phyloP scores from a whole-genome alignment of 805 yeast species.

The Cyberlindnera sargentensis region DNA sequence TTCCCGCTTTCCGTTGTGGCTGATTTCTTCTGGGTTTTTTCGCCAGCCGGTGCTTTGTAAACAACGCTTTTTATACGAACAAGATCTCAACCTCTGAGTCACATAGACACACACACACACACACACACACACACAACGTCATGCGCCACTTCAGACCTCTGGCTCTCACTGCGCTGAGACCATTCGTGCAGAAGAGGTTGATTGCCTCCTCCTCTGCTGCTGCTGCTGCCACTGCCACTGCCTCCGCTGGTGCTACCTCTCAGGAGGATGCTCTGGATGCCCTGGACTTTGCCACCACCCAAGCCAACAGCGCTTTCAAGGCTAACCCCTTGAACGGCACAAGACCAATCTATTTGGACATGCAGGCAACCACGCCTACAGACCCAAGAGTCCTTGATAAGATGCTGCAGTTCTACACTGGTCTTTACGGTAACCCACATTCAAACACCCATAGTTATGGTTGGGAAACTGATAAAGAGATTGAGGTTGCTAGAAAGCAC shows the following conservation, averaged over 20 bases:
- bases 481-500: slow-evolving; percentile 78
- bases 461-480: slow-evolving; percentile 95
- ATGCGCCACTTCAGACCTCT: slow-evolving; percentile 1
- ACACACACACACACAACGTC: too few species aligned
- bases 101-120: too few species aligned
- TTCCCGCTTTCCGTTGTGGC: too few species aligned
- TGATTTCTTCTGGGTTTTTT: too few species aligned
- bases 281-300: slow-evolving; percentile 20
- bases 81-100: too few species aligned
- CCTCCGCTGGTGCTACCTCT: slow-evolving; percentile 7
- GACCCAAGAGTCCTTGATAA: slow-evolving; percentile 93
- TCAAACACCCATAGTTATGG: slow-evolving; percentile 96
- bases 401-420: slow-evolving; percentile 82
- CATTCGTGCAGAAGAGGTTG: not conserved
- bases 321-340: slow-evolving; percentile 46
- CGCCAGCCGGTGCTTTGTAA: too few species aligned
- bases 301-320: slow-evolving; percentile 32
- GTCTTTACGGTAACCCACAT: slow-evolving; percentile 96
- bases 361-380: slow-evolving; percentile 98
- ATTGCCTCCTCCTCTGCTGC: slow-evolving; percentile 1
- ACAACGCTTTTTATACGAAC: too few species aligned
- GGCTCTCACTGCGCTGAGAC: not conserved
- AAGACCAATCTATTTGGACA: slow-evolving; percentile 92
- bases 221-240: slow-evolving; percentile 8
- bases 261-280: slow-evolving; percentile 3